A percentile compares a stretch with the other conserved stretches of the same genome.
These are phyloP conservation scores for Colletotrichum tropicale DNA, from an alignment of 2,329 filamentous ascomycete species.

Conservation along the genomic window DNA sequence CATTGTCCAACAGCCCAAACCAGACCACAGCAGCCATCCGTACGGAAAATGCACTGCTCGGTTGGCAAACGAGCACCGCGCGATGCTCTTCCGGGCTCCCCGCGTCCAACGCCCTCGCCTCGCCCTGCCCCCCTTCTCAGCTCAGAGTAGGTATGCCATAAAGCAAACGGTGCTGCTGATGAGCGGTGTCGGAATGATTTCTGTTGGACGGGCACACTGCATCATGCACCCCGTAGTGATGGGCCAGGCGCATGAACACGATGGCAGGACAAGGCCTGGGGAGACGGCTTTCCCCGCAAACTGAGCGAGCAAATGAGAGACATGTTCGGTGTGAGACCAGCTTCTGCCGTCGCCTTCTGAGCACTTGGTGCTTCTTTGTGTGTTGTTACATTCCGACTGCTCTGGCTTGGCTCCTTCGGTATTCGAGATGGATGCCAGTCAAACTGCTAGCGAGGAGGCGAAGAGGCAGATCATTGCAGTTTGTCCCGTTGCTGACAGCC, in stretches of 20 bases:
- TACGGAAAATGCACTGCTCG: neutral
- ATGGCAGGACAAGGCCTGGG: neutral
- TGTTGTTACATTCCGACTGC: neutral
- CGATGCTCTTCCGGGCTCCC: neutral
- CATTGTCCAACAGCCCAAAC: neutral
- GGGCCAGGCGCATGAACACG: neutral
- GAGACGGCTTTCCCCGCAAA: neutral
- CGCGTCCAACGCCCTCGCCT: neutral
- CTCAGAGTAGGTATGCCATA: neutral
- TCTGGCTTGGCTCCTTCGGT: neutral
- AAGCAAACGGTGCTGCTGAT: neutral
- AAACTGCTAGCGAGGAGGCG: neutral
- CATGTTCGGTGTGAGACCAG: neutral
- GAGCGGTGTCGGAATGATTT: slow-evolving; percentile 14
- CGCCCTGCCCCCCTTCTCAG: neutral
- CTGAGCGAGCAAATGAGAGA: neutral
- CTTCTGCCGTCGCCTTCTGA: neutral
- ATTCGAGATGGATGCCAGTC: neutral
- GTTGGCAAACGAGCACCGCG: neutral
- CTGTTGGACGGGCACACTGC: neutral
- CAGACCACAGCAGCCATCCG: neutral
- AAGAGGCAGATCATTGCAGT: neutral
- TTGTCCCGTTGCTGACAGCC: neutral
- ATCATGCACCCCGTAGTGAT: slow-evolving; percentile 12
- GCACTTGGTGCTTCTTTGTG: neutral